Evolutionary conservation across 345 rosid species (phyloP), one percentile per base, ranked within the genome.

Genomic region (Brassica juncea): DNA sequence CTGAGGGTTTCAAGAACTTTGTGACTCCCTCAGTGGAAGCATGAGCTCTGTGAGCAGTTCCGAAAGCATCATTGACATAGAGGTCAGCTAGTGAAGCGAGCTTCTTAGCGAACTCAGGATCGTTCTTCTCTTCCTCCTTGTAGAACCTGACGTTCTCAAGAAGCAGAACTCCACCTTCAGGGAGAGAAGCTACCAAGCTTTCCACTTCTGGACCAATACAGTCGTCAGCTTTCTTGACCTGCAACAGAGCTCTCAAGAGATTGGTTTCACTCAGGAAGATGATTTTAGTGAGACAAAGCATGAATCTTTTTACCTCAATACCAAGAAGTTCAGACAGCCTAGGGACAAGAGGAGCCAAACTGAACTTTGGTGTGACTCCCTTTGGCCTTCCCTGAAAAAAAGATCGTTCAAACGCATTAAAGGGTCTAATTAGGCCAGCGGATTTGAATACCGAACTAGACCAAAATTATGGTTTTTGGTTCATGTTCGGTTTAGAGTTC

Each of bases 41-140:
- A 68, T 94, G 97, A 23, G 97, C 97, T 82, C 97, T 92, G 68
- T 94, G 98, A 55, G 98, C 97, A 66, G 93, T 90, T 30, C 96
- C 97, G 2, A 92, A 94, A 14, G 98, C 98, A 84, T 94, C 98
- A 47, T 94, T 94, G 32, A 94, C 97, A 80, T 87, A 94, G 19
- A 94, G 80, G 77, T 90, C 98, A 30, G 93, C 98, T 1, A 94
- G 82, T 2, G 97, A 82, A 67, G 98, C 97, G 31, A 94, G 93
- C 89, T 94, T 92, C 93, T 94, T 90, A 6, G 98, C 92, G 59
- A 90, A 92, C 66, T 90, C 98, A 12, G 98, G 97, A 2, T 92
- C 98, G 59, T 94, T 94, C 88, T 94, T 94, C 86, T 94, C 98
- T 85, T 94, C 98, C 66, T 92, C 97, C 88, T 87, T 94, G 82